Evolutionary conservation across 1,139 yeast genomes (phyloP).

Genomic region (Debaryomyces subglobosus): DNA sequence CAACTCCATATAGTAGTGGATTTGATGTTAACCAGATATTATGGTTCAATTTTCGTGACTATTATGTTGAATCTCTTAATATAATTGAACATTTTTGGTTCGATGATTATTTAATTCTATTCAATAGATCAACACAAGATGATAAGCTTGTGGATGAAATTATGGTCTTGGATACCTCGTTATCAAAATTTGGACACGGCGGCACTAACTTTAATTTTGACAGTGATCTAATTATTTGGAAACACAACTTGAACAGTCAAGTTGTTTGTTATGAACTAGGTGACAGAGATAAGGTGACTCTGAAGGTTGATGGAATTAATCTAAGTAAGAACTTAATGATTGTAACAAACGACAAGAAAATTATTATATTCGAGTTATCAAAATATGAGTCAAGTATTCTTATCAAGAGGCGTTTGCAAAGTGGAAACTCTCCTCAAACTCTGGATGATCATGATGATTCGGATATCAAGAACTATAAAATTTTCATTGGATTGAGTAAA

Average conservation of each 20-base stretch:
- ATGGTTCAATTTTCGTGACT: slow-evolving; percentile 46
- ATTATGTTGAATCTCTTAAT: slow-evolving; percentile 36
- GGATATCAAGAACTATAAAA: slow-evolving; percentile 24
- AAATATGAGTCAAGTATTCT: slow-evolving; percentile 7
- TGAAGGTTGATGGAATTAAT: not conserved
- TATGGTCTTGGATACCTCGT: slow-evolving; percentile 36
- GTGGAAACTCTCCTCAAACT: not conserved
- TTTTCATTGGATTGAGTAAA: slow-evolving; percentile 36
- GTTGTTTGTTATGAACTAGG: slow-evolving; percentile 30
- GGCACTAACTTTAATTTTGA: slow-evolving; percentile 36
- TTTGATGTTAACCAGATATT: slow-evolving; percentile 36
- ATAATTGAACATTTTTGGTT: slow-evolving; percentile 42
- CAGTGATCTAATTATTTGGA: slow-evolving; percentile 46
- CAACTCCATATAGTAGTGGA: slow-evolving; percentile 37
- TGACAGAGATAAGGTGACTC: slow-evolving; percentile 10
- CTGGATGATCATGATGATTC: slow-evolving; percentile 3
- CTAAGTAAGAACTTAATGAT: slow-evolving; percentile 27
- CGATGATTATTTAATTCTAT: slow-evolving; percentile 35
- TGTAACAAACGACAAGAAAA: slow-evolving; percentile 33
- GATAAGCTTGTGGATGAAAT: slow-evolving; percentile 39
- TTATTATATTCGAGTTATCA: slow-evolving; percentile 35
- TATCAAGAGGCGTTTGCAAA: slow-evolving; percentile 1
- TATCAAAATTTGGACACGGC: slow-evolving; percentile 40
- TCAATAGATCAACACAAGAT: slow-evolving; percentile 33
- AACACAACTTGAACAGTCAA: slow-evolving; percentile 36